phyloP scores from a whole-genome alignment of 169 alveolate species.

The Babesia ovata region DNA sequence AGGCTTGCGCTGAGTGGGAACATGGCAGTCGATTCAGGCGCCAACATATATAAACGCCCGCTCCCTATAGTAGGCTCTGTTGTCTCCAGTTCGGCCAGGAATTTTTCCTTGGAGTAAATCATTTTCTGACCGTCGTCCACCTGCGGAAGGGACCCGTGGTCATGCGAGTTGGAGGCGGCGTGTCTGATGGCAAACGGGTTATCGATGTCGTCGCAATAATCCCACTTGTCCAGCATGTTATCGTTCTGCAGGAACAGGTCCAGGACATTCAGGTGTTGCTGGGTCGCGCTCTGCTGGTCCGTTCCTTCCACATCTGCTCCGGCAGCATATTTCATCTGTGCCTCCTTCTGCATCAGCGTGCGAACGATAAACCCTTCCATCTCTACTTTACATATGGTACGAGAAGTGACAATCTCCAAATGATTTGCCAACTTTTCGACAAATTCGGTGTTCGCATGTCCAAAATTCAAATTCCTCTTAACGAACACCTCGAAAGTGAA shows the following conservation, averaged over 20 bases:
- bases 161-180: background rate
- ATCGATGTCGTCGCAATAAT: slow-evolving; percentile 48
- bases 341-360: background rate
- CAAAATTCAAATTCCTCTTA: background rate
- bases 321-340: background rate
- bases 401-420: background rate
- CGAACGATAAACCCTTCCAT: slow-evolving; percentile 11
- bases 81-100: slow-evolving; percentile 23
- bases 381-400: background rate
- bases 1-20: slow-evolving; percentile 1
- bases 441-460: background rate
- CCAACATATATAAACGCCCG: background rate
- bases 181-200: slow-evolving; percentile 38
- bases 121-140: background rate
- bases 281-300: background rate
- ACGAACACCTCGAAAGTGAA: slow-evolving; percentile 13
- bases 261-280: slow-evolving; percentile 1
- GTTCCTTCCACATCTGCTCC: slow-evolving; percentile 5
- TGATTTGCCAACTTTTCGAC: background rate
- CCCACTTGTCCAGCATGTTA: slow-evolving; percentile 30
- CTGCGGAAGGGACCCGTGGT: background rate
- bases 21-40: background rate
- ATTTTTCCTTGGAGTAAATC: slow-evolving; percentile 18
- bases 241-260: slow-evolving; percentile 38
- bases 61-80: background rate